A percentile compares a stretch with the other conserved stretches of the same genome.
phyloP scores from a whole-genome alignment of 2,329 filamentous ascomycete genomes.

The Neopestalotiopsis sp. region DNA sequence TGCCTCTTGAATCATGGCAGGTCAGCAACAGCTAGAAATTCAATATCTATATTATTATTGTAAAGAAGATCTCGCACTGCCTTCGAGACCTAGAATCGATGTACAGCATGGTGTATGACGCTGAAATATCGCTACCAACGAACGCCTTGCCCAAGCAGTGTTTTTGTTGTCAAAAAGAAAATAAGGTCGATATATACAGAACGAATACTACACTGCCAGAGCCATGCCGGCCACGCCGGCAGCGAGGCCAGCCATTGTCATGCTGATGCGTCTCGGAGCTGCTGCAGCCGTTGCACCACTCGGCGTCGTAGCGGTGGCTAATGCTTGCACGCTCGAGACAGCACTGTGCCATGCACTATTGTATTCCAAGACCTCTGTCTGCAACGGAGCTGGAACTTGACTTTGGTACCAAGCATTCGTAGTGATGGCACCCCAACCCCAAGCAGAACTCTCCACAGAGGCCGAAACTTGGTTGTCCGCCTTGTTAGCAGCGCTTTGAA shows the following conservation, averaged over 20 bases:
- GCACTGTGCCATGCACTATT: constrained; percentile 22
- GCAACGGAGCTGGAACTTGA: constrained; percentile 18
- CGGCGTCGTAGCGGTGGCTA: constrained; percentile 21
- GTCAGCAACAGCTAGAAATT: not conserved
- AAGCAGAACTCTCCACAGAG: constrained; percentile 21
- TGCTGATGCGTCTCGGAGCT: not conserved
- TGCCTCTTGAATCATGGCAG: not conserved
- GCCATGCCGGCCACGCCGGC: constrained; percentile 2
- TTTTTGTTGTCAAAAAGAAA: not conserved
- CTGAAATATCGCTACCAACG: not conserved
- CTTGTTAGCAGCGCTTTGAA: constrained; percentile 22
- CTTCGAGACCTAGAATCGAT: constrained; percentile 8
- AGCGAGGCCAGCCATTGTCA: not conserved
- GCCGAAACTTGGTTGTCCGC: constrained; percentile 19
- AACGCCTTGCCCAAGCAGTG: not conserved
- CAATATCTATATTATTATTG: not conserved
- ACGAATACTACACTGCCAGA: not conserved
- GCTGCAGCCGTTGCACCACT: constrained; percentile 18
- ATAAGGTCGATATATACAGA: not conserved
- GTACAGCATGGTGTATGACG: not conserved
- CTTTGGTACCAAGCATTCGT: constrained; percentile 24
- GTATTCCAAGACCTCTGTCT: constrained; percentile 21
- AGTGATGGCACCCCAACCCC: constrained; percentile 24
- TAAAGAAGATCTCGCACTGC: not conserved
- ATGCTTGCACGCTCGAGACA: constrained; percentile 22